phyloP scores from a whole-genome alignment of 495 filamentous ascomycete species.

The Aspergillus bertholletiae region DNA sequence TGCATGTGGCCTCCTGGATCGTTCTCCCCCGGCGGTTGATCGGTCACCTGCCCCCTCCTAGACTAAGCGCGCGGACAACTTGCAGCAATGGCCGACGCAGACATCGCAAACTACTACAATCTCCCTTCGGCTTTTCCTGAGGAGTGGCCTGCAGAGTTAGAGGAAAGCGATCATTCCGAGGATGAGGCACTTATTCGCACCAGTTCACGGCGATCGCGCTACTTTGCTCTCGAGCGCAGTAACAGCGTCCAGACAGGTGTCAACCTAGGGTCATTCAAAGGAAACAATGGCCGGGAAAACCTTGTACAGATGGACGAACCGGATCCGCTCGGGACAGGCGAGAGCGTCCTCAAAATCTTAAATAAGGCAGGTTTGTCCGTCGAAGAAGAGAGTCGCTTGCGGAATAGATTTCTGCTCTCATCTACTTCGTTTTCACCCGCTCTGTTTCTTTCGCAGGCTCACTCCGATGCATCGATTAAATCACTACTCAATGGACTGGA shows the following conservation, averaged over 20 bases:
- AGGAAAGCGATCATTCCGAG: constrained; percentile 66
- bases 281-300: constrained; percentile 64
- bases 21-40: constrained; percentile 1
- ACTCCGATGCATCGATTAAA: constrained; percentile 76
- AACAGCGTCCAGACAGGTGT: constrained; percentile 62
- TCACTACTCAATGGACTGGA: constrained; percentile 76
- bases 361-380: constrained; percentile 71
- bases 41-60: background rate
- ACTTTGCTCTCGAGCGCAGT: constrained; percentile 75
- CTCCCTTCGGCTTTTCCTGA: constrained; percentile 73
- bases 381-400: constrained; percentile 78
- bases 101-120: constrained; percentile 85
- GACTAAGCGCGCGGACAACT: constrained; percentile 2
- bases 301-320: constrained; percentile 84
- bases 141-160: constrained; percentile 83
- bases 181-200: constrained; percentile 53
- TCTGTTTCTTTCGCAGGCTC: constrained; percentile 86
- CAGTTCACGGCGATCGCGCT: constrained; percentile 58
- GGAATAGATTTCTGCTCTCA: constrained; percentile 89
- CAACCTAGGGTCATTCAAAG: constrained; percentile 66
- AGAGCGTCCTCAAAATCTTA: constrained; percentile 80
- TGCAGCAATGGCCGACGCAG: constrained; percentile 57
- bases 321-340: constrained; percentile 77
- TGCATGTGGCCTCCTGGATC: constrained; percentile 11
- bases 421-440: constrained; percentile 94